Percentiles rank a stretch among this genome's conserved stretches.
Conservation (phyloP, 352 stramenopile genomes). For the Phytophthora rubi region DNA sequence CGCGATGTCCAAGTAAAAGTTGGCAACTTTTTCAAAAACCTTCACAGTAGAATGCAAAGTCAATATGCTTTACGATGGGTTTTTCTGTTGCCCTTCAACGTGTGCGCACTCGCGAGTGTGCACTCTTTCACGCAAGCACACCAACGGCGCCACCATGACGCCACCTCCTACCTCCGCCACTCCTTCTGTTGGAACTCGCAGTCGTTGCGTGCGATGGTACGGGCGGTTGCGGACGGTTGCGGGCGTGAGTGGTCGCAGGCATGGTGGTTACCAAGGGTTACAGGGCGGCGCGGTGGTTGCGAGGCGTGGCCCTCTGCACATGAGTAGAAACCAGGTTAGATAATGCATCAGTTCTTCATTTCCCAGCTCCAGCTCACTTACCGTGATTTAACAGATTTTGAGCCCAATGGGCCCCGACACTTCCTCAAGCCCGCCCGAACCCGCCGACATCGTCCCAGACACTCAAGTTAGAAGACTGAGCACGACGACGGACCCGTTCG, state of each 20-base stretch:
- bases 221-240: not conserved
- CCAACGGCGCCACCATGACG: too few relatives aligned
- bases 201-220: not conserved
- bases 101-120: too few relatives aligned
- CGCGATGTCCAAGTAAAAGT: not conserved
- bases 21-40: not conserved
- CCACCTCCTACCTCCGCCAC: too few relatives aligned
- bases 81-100: not conserved
- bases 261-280: not conserved
- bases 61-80: not conserved
- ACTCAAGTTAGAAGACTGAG: not conserved
- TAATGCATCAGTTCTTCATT: conserved; percentile 3
- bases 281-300: not conserved
- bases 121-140: too few relatives aligned
- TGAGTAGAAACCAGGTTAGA: not conserved
- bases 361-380: conserved; percentile 1
- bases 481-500: not conserved
- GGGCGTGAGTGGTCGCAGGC: not conserved
- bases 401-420: not conserved
- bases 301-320: not conserved
- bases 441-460: not conserved
- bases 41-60: not conserved
- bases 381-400: not conserved
- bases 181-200: not conserved
- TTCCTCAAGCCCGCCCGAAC: not conserved